Base-by-base conservation (phyloP, 306 rosid genomes). In the Senna tora region DNA sequence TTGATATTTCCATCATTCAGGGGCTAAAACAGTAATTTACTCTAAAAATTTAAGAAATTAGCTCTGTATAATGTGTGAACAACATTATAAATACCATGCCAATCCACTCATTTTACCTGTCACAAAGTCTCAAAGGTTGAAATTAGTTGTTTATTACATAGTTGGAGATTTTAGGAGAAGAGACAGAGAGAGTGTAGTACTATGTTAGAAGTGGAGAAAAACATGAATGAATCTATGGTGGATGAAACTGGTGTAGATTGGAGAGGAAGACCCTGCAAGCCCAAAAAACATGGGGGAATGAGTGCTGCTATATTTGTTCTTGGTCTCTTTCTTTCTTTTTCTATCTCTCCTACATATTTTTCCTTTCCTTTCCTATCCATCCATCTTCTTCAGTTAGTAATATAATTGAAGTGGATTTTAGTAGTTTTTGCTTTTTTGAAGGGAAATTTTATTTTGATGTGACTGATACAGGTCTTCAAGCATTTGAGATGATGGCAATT, bases 401-500 rank as follows among this genome's bases (percentile, higher is more conserved):
- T 55, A 32, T 9, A 15, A 30, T 56, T 12, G 30, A 14, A 10
- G 30, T 33, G 12, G 17, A 52, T 20, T 32, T 51, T 11, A n/a
- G 5, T 12, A 52, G 7, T 8, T 69, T 52, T 15, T 14, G 7
- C 51, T n/a, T 16, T 50, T 43, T 46, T 39, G 46, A 20, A 53
- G 59, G 16, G 16, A 32, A 36, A 38, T 2, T 9, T 11, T 64
- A 38, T 2, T 9, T 11, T 64, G 51, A 41, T 5, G 36, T 66
- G 66, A 7, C 11, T 66, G 66, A 7, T 11, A 21, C 65, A 85
- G 92, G 92, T 21, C 88, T 87, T n/a, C 92, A 87, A 70, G 90
- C 87, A 30, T 80, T 88, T 65, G 93, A 88, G 85, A 88, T 85
- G 87, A 83, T 88, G 88, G 93, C 88, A 19, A 81, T 88, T 70